Conservation (phyloP, 1,284 basidiomycete genomes). For the Cutaneotrichosporon sp. region DNA sequence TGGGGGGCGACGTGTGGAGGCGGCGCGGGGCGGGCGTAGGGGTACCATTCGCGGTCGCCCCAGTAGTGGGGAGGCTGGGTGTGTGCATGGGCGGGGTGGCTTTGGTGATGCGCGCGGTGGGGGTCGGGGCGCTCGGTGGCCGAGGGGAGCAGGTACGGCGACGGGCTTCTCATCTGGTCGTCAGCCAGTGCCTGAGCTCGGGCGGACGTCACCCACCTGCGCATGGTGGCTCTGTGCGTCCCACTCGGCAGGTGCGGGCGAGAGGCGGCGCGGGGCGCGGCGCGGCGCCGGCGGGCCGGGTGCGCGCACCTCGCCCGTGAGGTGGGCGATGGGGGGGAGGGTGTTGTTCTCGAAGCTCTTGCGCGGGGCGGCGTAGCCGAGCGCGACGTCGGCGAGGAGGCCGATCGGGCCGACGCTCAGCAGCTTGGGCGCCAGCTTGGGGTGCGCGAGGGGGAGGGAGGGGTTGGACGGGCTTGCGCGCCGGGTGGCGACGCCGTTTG, state of each 20-base stretch:
- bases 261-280: not conserved
- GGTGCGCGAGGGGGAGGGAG: not conserved
- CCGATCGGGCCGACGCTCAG: slow-evolving; percentile 8
- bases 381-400: slow-evolving; percentile 15
- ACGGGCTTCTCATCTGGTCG: not conserved
- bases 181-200: not conserved
- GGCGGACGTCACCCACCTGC: not conserved
- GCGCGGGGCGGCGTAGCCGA: slow-evolving; percentile 5
- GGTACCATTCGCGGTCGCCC: not conserved
- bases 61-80: not conserved
- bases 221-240: not conserved
- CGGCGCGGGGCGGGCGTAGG: not conserved
- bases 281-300: not conserved
- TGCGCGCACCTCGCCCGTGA: not conserved
- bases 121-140: not conserved
- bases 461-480: not conserved
- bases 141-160: not conserved
- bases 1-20: not conserved
- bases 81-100: not conserved
- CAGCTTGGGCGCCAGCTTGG: not conserved
- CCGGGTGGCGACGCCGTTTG: not conserved
- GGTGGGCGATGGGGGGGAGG: not conserved
- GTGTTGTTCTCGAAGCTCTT: not conserved
- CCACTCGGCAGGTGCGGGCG: not conserved
- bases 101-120: not conserved